These are phyloP conservation scores for Camellia lanceoleosa DNA, from an alignment of 148 eudicot genomes.

Conservation along the genomic window DNA sequence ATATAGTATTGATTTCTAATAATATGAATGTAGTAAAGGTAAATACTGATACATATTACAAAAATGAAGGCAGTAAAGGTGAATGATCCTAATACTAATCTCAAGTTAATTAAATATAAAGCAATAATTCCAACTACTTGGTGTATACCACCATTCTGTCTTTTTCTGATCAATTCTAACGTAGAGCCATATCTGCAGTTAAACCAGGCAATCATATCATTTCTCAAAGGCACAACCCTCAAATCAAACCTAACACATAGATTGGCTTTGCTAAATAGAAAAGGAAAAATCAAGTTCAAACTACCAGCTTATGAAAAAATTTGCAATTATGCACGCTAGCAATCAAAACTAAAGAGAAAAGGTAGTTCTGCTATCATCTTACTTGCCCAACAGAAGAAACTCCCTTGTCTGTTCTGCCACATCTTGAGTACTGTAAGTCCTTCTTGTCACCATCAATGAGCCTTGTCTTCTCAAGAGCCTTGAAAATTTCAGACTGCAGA, in stretches of 20 bases:
- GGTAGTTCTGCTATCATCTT: conserved; percentile 22
- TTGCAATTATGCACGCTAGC: not conserved
- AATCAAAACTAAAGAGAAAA: not conserved
- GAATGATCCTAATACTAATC: not conserved
- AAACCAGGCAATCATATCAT: not conserved
- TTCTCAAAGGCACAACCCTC: not conserved
- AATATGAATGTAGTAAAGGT: not conserved
- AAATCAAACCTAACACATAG: not conserved
- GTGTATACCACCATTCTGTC: not conserved
- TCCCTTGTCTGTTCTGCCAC: conserved; percentile 98
- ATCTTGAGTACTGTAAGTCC: conserved; percentile 71
- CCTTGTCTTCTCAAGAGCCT: conserved; percentile 70
- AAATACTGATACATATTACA: not conserved
- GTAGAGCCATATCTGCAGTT: not conserved
- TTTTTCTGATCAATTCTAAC: not conserved
- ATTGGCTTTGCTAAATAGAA: not conserved
- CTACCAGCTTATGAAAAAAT: not conserved
- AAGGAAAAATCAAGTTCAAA: not conserved
- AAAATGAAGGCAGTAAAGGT: not conserved
- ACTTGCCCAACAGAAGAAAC: conserved; percentile 95
- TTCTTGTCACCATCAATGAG: conserved; percentile 66
- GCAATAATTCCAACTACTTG: conserved; percentile 7
- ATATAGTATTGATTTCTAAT: not conserved
- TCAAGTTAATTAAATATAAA: not conserved
- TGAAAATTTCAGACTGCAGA: conserved; percentile 83